Evolutionary conservation across 1,139 yeast species (phyloP).

Genomic region (Taphrina flavorubra): DNA sequence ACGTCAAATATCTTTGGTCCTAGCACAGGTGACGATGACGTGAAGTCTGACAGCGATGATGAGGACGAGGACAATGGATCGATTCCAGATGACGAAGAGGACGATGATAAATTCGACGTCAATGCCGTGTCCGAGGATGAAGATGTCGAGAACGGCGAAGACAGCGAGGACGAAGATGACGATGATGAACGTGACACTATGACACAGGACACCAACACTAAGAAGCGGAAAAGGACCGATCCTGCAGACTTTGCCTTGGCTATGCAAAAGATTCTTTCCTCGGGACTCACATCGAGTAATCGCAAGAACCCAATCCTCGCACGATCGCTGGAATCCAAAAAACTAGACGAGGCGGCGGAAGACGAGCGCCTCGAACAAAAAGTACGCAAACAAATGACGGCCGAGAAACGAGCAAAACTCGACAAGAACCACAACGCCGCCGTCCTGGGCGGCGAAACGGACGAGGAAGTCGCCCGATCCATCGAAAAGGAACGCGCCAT

Average conservation of each 20-base stretch:
- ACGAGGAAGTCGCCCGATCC: constrained; percentile 58
- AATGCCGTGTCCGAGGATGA: neutral
- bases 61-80: neutral
- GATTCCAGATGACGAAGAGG: neutral
- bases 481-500: constrained; percentile 73
- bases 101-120: constrained; percentile 3
- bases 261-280: constrained; percentile 78
- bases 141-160: neutral
- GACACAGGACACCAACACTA: constrained; percentile 47
- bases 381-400: constrained; percentile 71
- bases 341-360: constrained; percentile 56
- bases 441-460: constrained; percentile 55
- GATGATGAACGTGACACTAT: constrained; percentile 45
- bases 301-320: constrained; percentile 89
- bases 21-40: constrained; percentile 20
- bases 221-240: constrained; percentile 59
- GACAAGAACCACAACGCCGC: constrained; percentile 63
- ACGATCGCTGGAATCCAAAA: constrained; percentile 52
- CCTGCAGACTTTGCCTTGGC: constrained; percentile 80
- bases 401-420: constrained; percentile 71
- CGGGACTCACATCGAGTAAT: constrained; percentile 85
- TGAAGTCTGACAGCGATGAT: constrained; percentile 1
- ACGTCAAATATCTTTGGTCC: constrained; percentile 30
- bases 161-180: constrained; percentile 1
- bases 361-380: constrained; percentile 81